phyloP scores from a whole-genome alignment of 2,329 filamentous ascomycete genomes.

The Verruconis gallopava region DNA sequence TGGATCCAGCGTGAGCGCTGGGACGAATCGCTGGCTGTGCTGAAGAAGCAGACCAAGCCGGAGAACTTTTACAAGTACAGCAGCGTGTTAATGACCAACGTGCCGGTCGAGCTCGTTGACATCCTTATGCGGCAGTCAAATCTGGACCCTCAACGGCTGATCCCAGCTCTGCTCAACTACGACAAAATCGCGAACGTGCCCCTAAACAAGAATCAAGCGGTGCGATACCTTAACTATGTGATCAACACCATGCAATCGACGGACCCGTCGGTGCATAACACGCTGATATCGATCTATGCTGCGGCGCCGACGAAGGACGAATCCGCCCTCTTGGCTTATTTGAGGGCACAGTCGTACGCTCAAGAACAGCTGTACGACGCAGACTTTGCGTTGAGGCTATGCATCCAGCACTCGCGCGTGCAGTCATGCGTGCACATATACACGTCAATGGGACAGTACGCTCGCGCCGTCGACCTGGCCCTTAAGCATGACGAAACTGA shows the following conservation, averaged over 20 bases:
- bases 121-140: slow-evolving; percentile 86
- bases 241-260: slow-evolving; percentile 74
- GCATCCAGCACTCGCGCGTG: slow-evolving; percentile 86
- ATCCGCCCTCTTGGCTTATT: slow-evolving; percentile 71
- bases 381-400: slow-evolving; percentile 89
- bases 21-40: slow-evolving; percentile 70
- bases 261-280: slow-evolving; percentile 88
- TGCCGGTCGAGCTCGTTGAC: slow-evolving; percentile 76
- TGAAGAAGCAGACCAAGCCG: slow-evolving; percentile 84
- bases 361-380: slow-evolving; percentile 81
- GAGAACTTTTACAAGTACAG: slow-evolving; percentile 96
- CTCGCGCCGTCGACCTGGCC: slow-evolving; percentile 84
- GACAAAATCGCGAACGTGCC: slow-evolving; percentile 62
- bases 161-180: slow-evolving; percentile 88
- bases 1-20: slow-evolving; percentile 95
- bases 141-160: slow-evolving; percentile 73
- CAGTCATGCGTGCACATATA: slow-evolving; percentile 96
- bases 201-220: slow-evolving; percentile 67
- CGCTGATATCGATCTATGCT: slow-evolving; percentile 89
- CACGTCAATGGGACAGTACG: slow-evolving; percentile 88
- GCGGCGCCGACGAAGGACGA: slow-evolving; percentile 75
- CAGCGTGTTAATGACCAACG: slow-evolving; percentile 89
- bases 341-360: slow-evolving; percentile 65
- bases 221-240: slow-evolving; percentile 85
- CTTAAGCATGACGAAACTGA: slow-evolving; percentile 83